Percentiles rank a stretch among this genome's conserved stretches.
Evolutionary conservation across 768 basidiomycete species (phyloP).

Genomic region (Podaxis mareebaensis): DNA sequence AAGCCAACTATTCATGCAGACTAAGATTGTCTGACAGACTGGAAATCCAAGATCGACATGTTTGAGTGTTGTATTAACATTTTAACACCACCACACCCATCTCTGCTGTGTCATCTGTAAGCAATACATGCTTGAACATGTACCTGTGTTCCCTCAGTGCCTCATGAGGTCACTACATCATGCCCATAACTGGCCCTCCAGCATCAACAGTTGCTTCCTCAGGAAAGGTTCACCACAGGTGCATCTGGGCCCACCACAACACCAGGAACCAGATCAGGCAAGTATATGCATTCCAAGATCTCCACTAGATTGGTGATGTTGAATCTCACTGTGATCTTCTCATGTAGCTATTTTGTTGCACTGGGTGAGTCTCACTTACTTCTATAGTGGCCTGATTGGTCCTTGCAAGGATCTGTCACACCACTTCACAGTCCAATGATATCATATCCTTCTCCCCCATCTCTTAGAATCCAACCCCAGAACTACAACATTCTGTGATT

Average conservation of each 20-base stretch:
- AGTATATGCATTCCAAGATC: conserved; percentile 63
- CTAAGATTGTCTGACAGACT: too few relatives aligned
- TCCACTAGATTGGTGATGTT: conserved; percentile 59
- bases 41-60: too few relatives aligned
- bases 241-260: conserved; percentile 10
- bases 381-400: conserved; percentile 50
- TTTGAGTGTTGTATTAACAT: too few relatives aligned
- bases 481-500: conserved; percentile 64
- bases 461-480: conserved; percentile 89
- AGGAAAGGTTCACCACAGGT: conserved; percentile 35
- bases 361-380: conserved; percentile 20
- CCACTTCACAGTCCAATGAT: conserved; percentile 66
- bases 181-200: conserved; percentile 24
- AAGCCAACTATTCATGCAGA: too few relatives aligned
- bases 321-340: conserved; percentile 54
- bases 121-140: too few relatives aligned
- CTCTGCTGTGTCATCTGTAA: too few relatives aligned
- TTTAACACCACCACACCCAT: too few relatives aligned
- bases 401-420: conserved; percentile 65
- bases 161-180: too few relatives aligned
- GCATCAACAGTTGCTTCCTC: conserved; percentile 74
- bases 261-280: conserved; percentile 50
- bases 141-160: too few relatives aligned
- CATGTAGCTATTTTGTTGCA: conserved; percentile 41
- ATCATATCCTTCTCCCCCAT: conserved; percentile 81